Evolutionary conservation across 2,329 filamentous ascomycete species (phyloP).

Genomic region (Rhynchosporium graminicola): DNA sequence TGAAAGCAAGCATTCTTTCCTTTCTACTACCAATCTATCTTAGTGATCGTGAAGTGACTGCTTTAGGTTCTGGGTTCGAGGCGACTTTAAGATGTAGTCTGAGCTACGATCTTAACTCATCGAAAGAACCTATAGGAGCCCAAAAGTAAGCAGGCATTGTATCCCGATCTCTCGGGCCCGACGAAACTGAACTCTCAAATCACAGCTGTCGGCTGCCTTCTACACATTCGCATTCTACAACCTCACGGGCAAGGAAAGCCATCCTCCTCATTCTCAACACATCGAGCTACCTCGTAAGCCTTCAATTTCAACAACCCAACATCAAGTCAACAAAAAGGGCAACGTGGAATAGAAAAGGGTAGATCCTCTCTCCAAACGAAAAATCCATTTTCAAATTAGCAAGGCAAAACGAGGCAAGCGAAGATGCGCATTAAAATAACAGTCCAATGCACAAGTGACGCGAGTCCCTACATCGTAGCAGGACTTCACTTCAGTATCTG

Average conservation of each 20-base stretch:
- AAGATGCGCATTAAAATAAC: background rate
- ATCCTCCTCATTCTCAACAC: background rate
- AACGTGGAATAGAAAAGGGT: background rate
- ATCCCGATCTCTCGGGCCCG: too few relatives aligned
- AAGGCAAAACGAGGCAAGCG: slow-evolving; percentile 5
- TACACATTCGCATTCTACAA: background rate
- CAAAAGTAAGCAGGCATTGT: background rate
- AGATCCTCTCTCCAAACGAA: too few relatives aligned
- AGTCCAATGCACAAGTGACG: slow-evolving; percentile 12
- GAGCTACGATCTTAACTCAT: background rate
- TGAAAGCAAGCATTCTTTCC: too few relatives aligned
- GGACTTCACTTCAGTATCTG: background rate
- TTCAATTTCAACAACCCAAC: background rate
- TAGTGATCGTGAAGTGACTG: background rate
- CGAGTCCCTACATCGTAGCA: slow-evolving; percentile 2
- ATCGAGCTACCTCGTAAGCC: background rate
- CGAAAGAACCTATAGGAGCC: background rate
- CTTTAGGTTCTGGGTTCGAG: background rate
- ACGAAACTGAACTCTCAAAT: too few relatives aligned
- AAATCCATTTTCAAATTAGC: background rate
- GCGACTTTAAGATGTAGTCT: background rate
- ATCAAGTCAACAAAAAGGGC: background rate
- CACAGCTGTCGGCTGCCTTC: too few relatives aligned
- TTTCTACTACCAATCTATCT: background rate
- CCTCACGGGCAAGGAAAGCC: background rate